These are phyloP conservation scores for Salvia rosmarinus DNA, from an alignment of 257 asterid species.

Conservation along the genomic window DNA sequence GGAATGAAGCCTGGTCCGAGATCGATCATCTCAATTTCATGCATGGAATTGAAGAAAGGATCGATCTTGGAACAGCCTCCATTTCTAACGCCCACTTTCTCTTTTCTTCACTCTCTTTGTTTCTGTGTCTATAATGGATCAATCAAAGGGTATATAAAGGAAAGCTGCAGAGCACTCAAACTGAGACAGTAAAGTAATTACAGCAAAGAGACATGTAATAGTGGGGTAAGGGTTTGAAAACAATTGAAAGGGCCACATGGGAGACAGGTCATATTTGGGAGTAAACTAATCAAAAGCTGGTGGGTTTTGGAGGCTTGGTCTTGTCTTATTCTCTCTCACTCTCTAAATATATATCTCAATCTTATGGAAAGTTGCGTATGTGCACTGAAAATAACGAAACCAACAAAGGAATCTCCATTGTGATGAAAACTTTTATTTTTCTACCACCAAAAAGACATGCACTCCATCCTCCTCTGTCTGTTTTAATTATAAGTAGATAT, in stretches of 20 bases:
- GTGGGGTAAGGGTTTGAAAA: conserved; percentile 34
- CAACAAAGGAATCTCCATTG: conserved; percentile 27
- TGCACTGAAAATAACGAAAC: conserved; percentile 37
- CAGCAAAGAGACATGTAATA: conserved; percentile 30
- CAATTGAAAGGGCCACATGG: conserved; percentile 37
- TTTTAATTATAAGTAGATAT: too few relatives aligned
- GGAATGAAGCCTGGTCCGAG: conserved; percentile 99
- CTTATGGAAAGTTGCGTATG: background rate
- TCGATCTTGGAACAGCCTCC: conserved; percentile 69
- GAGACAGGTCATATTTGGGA: conserved; percentile 40
- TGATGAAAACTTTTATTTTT: background rate
- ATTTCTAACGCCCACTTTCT: conserved; percentile 69
- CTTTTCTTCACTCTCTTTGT: background rate
- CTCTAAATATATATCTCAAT: background rate
- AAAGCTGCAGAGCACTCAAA: conserved; percentile 27
- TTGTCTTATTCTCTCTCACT: conserved; percentile 37
- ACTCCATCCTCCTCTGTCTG: too few relatives aligned
- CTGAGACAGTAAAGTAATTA: background rate
- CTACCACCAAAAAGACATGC: too few relatives aligned
- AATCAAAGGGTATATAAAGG: conserved; percentile 26
- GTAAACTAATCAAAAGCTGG: conserved; percentile 40
- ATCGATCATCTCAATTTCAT: conserved; percentile 31
- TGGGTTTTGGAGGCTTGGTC: conserved; percentile 36
- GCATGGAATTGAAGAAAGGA: conserved; percentile 6
- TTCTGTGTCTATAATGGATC: conserved; percentile 31